Evolutionary conservation across 371 early-diverging fungal genomes (phyloP), one percentile per base, ranked within the genome.

Genomic region (Parasitella parasitica): DNA sequence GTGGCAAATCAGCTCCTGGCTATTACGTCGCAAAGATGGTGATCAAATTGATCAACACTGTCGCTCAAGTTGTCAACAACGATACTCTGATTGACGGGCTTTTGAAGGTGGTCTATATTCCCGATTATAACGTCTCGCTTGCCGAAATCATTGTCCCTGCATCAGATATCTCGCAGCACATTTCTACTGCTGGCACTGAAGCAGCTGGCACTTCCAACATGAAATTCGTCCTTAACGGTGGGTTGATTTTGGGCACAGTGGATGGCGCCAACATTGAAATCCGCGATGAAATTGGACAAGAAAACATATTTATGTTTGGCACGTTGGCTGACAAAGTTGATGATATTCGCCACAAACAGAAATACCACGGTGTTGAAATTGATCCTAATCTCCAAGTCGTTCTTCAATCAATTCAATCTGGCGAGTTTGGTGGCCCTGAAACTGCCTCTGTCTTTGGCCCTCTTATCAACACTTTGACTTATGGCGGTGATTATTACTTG

Each of bases 181-280:
- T 91, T 64, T 91, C 91, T 22, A 96, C 96, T 4, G 97, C 97
- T 8, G 97, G 96, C 56, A 96, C 96, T n/a, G 97, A 96, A 74
- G 97, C 96, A n/a, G 94, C 94, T 16, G 97, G 97, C 37, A 96
- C 97, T 5, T 94, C 94, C 43, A 96, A 96, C 86, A 96, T 96
- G 96, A 96, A 96, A 83, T 96, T 96, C 81, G 96, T 96, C 46
- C 78, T 96, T 43, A 96, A 96, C 73, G 96, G 96, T 54, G 96
- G 96, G 58, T 72, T 96, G 48, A 96, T 96, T 71, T 77, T 92
- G 38, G 93, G 93, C 67, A 92, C 93, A 1, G 83, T 92, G 43
- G 93, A 92, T 66, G 93, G 93, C 53, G 97, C 97, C 63, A 96
- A 96, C 75, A 92, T 96, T 75, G 97, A 96, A 72, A 96, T 96